Conservation (phyloP, 805 yeast species). For the Naumovozyma castellii region DNA sequence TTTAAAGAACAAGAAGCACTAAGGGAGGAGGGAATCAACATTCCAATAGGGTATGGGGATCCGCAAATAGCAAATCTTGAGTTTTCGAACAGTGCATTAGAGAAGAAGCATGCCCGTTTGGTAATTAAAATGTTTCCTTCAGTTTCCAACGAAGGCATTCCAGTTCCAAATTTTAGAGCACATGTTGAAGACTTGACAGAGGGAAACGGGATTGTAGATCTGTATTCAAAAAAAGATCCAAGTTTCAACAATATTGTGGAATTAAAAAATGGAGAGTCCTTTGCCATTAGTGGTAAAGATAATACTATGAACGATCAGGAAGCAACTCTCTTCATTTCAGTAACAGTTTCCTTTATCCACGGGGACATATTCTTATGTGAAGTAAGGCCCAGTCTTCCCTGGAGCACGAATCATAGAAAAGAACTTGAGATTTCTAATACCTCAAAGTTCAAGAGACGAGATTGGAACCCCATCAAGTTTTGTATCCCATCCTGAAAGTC, state of each 20-base stretch:
- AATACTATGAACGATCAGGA: background rate
- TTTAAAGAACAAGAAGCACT: slow-evolving; percentile 8
- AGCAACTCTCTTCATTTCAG: background rate
- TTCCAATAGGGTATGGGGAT: background rate
- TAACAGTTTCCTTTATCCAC: too few relatives aligned
- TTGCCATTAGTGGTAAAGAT: slow-evolving; percentile 11
- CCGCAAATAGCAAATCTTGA: background rate
- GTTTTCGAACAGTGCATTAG: slow-evolving; percentile 6
- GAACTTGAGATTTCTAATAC: too few relatives aligned
- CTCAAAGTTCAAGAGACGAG: too few relatives aligned
- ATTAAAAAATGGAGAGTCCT: slow-evolving; percentile 20
- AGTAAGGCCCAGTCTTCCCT: too few relatives aligned
- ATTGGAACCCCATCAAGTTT: too few relatives aligned
- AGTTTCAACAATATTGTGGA: slow-evolving; percentile 15
- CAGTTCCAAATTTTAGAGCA: slow-evolving; percentile 16
- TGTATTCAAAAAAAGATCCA: slow-evolving; percentile 10
- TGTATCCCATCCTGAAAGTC: too few relatives aligned
- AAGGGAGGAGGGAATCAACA: background rate
- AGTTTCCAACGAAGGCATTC: slow-evolving; percentile 4
- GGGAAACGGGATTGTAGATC: slow-evolving; percentile 19
- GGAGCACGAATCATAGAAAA: too few relatives aligned
- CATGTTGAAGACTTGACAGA: slow-evolving; percentile 17
- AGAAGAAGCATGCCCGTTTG: slow-evolving; percentile 18
- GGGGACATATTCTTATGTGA: too few relatives aligned
- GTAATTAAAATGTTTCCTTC: slow-evolving; percentile 15